Evolutionary conservation across 305 asterid species (phyloP).

Genomic region (Vinca major): DNA sequence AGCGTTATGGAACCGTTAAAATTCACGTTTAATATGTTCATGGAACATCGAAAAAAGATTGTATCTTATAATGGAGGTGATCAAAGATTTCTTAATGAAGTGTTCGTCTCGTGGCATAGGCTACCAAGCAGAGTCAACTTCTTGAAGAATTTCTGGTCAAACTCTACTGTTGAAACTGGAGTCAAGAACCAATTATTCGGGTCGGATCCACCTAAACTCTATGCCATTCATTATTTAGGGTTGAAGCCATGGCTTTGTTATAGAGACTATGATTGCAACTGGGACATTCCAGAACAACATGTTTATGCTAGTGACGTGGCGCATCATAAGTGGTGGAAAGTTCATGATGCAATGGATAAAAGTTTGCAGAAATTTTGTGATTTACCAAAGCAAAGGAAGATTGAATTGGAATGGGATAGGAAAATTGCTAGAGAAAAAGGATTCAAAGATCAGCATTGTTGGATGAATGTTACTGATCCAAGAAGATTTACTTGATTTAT

Average conservation of each 20-base stretch:
- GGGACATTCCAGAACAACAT: slow-evolving; percentile 45
- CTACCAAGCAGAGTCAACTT: slow-evolving; percentile 61
- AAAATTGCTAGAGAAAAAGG: slow-evolving; percentile 42
- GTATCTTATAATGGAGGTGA: slow-evolving; percentile 90
- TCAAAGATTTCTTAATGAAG: slow-evolving; percentile 78
- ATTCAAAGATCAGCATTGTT: slow-evolving; percentile 50
- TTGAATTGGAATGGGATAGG: slow-evolving; percentile 66
- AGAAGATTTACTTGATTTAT: slow-evolving; percentile 33
- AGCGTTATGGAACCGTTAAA: slow-evolving; percentile 88
- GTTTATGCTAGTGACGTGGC: slow-evolving; percentile 79
- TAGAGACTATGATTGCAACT: slow-evolving; percentile 77
- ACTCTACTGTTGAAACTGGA: slow-evolving; percentile 34
- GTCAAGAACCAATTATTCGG: slow-evolving; percentile 61
- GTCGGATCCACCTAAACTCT: slow-evolving; percentile 64
- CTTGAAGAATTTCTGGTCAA: slow-evolving; percentile 78
- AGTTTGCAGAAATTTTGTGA: slow-evolving; percentile 46
- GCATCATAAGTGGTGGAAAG: slow-evolving; percentile 64
- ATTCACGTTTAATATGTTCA: slow-evolving; percentile 61
- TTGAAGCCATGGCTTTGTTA: slow-evolving; percentile 82
- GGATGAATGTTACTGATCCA: slow-evolving; percentile 68
- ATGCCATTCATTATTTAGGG: slow-evolving; percentile 65
- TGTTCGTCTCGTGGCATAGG: slow-evolving; percentile 83
- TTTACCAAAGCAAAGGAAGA: slow-evolving; percentile 40
- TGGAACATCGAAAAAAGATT: slow-evolving; percentile 43
- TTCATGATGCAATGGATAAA: slow-evolving; percentile 64